Evolutionary conservation across 495 filamentous ascomycete species (phyloP), one percentile per base, ranked within the genome.

Genomic region (Lindgomyces ingoldianus): DNA sequence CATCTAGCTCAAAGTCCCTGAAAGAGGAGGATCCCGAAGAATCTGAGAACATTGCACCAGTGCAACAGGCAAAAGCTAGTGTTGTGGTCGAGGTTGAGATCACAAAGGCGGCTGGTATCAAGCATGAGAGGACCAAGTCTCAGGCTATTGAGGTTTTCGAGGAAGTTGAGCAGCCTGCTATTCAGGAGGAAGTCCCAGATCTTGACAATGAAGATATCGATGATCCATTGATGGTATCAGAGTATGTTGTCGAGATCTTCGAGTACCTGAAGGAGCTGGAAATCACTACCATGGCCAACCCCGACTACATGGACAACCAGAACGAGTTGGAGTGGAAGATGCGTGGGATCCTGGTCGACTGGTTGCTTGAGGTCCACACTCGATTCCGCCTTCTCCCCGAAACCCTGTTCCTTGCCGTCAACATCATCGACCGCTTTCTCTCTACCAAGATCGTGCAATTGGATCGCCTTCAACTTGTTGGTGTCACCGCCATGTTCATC

Each of bases 401-500:
- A 78, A 98, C 94, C 4, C 81, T 98, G 42, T 98, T 97, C 81
- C 87, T 98, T 19, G 87, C 92, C 39, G 90, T 96, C 82, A 98
- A 98, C 81, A 91, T 98, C 74, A 94, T 98, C 73, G 94, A 98
- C 70, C 92, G 94, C 39, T 98, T 98, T 80, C 84, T 98, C 51
- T 96, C 92, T 3, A 84, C 84, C 60, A 96, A 96, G 78, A 86
- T 96, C 41, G 95, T 98, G 33, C 90, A 93, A 74, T 83, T 98
- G 51, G 94, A 98, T 70, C 91, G 91, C 59, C 85, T 98, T 8
- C 94, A 98, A 76, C 83, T 98, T 12, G 94, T 98, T 63, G 94
- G 94, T 73, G 91, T 98, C 64, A 95, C 94, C 49, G 94, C 94
- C 73, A 98, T 98, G 94, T 92, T 98, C 81, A 96, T 98, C 73